These are phyloP conservation scores for Xylaria hypoxylon DNA, from an alignment of 2,329 filamentous ascomycete species.

Conservation along the genomic window DNA sequence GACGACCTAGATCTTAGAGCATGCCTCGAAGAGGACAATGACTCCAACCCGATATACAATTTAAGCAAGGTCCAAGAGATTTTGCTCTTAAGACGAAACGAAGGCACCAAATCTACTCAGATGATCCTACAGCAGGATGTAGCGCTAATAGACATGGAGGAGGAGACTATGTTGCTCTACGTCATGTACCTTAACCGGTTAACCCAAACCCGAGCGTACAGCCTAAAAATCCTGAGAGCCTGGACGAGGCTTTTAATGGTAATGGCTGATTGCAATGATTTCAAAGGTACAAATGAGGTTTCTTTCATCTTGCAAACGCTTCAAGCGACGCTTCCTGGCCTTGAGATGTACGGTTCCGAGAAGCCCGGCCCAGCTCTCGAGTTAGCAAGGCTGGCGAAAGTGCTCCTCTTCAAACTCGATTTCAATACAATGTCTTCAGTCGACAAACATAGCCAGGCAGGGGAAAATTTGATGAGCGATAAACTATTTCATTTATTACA, in stretches of 20 bases:
- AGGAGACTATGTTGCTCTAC: conserved; percentile 69
- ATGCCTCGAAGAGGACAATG: conserved; percentile 71
- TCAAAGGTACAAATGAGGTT: conserved; percentile 76
- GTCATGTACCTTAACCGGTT: conserved; percentile 73
- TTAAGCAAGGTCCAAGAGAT: conserved; percentile 78
- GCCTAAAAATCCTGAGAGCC: conserved; percentile 77
- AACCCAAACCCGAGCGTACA: conserved; percentile 65
- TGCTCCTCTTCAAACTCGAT: conserved; percentile 78
- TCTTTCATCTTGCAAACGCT: conserved; percentile 87
- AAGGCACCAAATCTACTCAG: conserved; percentile 63
- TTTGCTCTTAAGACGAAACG: conserved; percentile 75
- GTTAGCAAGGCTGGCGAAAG: conserved; percentile 79
- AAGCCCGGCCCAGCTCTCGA: conserved; percentile 78
- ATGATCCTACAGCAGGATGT: conserved; percentile 64
- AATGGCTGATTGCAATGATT: conserved; percentile 84
- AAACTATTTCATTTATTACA: conserved; percentile 94
- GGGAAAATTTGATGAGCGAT: conserved; percentile 83
- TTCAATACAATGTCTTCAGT: conserved; percentile 56
- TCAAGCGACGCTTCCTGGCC: conserved; percentile 86
- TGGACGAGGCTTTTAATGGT: conserved; percentile 90
- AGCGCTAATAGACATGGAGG: conserved; percentile 66
- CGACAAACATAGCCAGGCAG: conserved; percentile 59
- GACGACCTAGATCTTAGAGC: conserved; percentile 74
- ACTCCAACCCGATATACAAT: conserved; percentile 72
- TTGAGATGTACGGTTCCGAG: conserved; percentile 80